Evolutionary conservation across 2,329 filamentous ascomycete species (phyloP), one percentile per base, ranked within the genome.

Genomic region (Thelonectria rubi): DNA sequence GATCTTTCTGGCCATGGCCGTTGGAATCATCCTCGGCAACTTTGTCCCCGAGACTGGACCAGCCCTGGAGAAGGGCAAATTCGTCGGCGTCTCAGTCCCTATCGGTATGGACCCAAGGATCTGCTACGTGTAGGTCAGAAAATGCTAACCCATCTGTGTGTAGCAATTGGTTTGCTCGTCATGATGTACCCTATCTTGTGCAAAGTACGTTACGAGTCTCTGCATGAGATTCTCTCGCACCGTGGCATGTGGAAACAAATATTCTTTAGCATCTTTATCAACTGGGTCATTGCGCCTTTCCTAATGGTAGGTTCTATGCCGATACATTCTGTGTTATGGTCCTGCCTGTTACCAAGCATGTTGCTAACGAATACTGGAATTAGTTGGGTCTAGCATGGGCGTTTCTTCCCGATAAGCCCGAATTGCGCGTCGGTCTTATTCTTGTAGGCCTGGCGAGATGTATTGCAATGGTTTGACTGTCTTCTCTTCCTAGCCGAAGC

Each of bases 101-200:
- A 91, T 91, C 47, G 86, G 86, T 87, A 74, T 30, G 45, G 11
- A 42, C 4, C 17, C 15, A 5, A 2, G 40, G 3, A 10, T 5
- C 5, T 42, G 9, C 15, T 42, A 5, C 15, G 17, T 42, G 17
- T 42, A 5, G 15, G 11, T 17, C 40, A n/a, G n/a, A n/a, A 17
- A 17, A 42, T 42, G 40, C 40, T 42, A 42, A 42, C 15, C 0
- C 3, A 40, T 18, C n/a, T 42, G 10, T 17, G 12, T 18, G 37
- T 39, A 91, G 92, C 92, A 0, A 80, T 96, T 49, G 92, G 93
- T 0, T 79, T 97, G 1, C 82, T 97, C 1, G 88, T 96, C 43
- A 97, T 97, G 92, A 97, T 97, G 92, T 97, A 95, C 72, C 93
- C 92, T 0, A 96, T 97, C 62, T 80, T 97, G 0, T 96, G 92